phyloP scores from a whole-genome alignment of 2,329 filamentous ascomycete species.

The Fusarium algeriense region DNA sequence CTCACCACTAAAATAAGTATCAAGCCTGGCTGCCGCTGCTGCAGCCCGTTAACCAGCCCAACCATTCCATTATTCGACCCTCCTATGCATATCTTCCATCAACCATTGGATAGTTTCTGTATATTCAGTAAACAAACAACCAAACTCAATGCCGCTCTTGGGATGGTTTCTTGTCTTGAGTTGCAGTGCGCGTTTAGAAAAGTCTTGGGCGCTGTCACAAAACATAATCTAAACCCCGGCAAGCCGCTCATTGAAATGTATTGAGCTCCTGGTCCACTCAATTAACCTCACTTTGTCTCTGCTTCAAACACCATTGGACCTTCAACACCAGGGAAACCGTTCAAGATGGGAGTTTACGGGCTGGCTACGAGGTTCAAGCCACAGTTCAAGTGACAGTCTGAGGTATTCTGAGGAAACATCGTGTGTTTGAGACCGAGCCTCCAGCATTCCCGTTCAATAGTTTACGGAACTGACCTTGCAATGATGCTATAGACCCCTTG shows the following conservation, averaged over 20 bases:
- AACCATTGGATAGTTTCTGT: constrained; percentile 15
- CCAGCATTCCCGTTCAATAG: constrained; percentile 15
- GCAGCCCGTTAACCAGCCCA: constrained; percentile 28
- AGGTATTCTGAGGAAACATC: constrained; percentile 29
- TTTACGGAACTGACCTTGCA: not conserved
- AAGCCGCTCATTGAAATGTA: constrained; percentile 24
- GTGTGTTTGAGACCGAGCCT: constrained; percentile 15
- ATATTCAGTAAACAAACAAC: constrained; percentile 12
- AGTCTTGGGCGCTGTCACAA: constrained; percentile 19
- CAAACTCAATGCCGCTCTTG: not conserved
- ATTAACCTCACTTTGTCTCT: constrained; percentile 30
- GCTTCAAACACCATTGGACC: constrained; percentile 28
- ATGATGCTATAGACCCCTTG: not conserved
- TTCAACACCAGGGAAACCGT: not conserved
- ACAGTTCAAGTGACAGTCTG: not conserved
- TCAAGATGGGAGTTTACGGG: not conserved
- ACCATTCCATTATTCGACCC: constrained; percentile 23
- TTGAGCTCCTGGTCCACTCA: constrained; percentile 23
- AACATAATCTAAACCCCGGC: constrained; percentile 10
- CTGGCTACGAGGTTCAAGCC: not conserved
- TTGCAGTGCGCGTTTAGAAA: constrained; percentile 9
- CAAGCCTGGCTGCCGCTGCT: constrained; percentile 25
- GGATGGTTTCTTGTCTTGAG: not conserved
- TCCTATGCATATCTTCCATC: constrained; percentile 7
- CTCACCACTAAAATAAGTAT: constrained; percentile 28